Conservation (phyloP, 805 yeast species). For the Ogataea philodendri region DNA sequence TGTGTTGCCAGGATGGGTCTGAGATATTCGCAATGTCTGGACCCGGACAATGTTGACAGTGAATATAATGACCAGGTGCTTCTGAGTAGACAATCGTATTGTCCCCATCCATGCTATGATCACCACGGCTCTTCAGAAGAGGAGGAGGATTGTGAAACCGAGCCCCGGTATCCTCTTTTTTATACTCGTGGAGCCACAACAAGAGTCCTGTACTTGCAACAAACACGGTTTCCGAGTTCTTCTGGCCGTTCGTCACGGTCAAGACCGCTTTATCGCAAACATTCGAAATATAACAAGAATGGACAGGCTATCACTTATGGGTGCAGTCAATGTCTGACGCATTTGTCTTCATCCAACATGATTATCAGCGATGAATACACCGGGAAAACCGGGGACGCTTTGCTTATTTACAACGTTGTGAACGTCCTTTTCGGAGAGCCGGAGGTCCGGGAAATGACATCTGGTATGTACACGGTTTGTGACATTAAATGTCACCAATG, state of each 20-base stretch:
- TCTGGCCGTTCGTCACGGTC: slow-evolving; percentile 1
- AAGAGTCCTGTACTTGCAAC: slow-evolving; percentile 10
- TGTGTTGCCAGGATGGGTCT: slow-evolving; percentile 41
- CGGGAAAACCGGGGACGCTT: slow-evolving; percentile 60
- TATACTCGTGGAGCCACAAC: slow-evolving; percentile 13
- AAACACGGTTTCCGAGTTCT: slow-evolving; percentile 7
- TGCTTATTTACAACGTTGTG: slow-evolving; percentile 46
- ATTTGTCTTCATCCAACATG: slow-evolving; percentile 29
- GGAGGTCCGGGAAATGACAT: slow-evolving; percentile 45
- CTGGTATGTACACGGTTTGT: slow-evolving; percentile 57
- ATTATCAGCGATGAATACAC: slow-evolving; percentile 41
- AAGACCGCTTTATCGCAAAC: slow-evolving; percentile 10
- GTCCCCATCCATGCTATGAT: slow-evolving; percentile 17
- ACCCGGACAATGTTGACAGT: slow-evolving; percentile 27
- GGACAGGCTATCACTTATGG: slow-evolving; percentile 29
- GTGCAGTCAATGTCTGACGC: slow-evolving; percentile 32
- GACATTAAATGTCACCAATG: slow-evolving; percentile 59
- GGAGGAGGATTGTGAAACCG: slow-evolving; percentile 16
- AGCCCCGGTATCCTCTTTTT: slow-evolving; percentile 11
- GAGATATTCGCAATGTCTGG: slow-evolving; percentile 42
- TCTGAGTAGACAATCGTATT: slow-evolving; percentile 11
- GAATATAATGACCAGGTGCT: slow-evolving; percentile 14
- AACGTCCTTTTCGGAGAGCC: slow-evolving; percentile 24
- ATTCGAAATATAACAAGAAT: slow-evolving; percentile 19
- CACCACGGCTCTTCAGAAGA: slow-evolving; percentile 14